These are phyloP conservation scores for Curvularia sp. DNA, from an alignment of 2,329 filamentous ascomycete genomes.

Conservation along the genomic window DNA sequence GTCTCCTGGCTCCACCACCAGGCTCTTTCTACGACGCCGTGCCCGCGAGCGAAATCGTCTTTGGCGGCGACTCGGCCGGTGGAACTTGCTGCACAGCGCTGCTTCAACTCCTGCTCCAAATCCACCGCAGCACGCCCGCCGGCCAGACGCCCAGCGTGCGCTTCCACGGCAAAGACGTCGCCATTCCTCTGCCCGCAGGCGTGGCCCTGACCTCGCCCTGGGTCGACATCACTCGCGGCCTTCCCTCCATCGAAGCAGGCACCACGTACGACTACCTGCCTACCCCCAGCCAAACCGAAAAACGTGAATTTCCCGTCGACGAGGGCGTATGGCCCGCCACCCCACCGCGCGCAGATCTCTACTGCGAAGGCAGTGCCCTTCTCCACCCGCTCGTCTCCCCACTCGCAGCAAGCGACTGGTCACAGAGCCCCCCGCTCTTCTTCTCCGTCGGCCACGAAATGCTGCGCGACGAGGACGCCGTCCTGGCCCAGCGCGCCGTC, in stretches of 20 bases:
- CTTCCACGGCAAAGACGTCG: slow-evolving; percentile 67
- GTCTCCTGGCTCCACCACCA: slow-evolving; percentile 73
- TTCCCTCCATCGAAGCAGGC: slow-evolving; percentile 63
- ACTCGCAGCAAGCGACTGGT: slow-evolving; percentile 67
- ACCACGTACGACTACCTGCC: slow-evolving; percentile 69
- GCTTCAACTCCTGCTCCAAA: slow-evolving; percentile 71
- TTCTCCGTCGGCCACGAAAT: slow-evolving; percentile 75
- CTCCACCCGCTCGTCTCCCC: slow-evolving; percentile 73
- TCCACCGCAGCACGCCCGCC: slow-evolving; percentile 56
- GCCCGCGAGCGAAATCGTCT: slow-evolving; percentile 69
- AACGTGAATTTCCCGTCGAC: slow-evolving; percentile 57
- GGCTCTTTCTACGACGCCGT: slow-evolving; percentile 72
- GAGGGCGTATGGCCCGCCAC: slow-evolving; percentile 53
- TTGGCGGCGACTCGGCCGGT: slow-evolving; percentile 78
- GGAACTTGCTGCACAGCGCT: slow-evolving; percentile 73
- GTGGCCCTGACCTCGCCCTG: slow-evolving; percentile 71
- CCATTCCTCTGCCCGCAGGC: slow-evolving; percentile 72
- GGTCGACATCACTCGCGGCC: slow-evolving; percentile 72
- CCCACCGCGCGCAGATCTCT: slow-evolving; percentile 58
- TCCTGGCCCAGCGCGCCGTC: slow-evolving; percentile 64
- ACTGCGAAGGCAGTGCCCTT: slow-evolving; percentile 55
- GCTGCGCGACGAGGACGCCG: slow-evolving; percentile 70
- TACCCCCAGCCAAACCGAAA: slow-evolving; percentile 50
- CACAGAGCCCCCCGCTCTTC: slow-evolving; percentile 69
- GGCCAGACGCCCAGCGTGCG: slow-evolving; percentile 56